Conservation (phyloP, 352 stramenopile genomes). For the Pythium rhizo-oryzae region DNA sequence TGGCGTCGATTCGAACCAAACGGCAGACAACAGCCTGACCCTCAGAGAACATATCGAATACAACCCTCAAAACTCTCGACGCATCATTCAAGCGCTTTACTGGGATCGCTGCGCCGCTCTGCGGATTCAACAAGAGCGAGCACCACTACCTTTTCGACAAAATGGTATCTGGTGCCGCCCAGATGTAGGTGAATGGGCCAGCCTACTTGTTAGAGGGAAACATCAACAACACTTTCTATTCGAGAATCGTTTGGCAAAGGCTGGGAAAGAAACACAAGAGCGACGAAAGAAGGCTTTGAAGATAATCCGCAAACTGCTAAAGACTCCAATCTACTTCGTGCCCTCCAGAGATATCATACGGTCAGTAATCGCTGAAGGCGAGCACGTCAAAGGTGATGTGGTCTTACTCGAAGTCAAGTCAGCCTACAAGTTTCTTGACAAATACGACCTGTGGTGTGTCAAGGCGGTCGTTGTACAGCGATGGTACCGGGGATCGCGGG, state of each 20-base stretch:
- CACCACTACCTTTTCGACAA: constrained; percentile 48
- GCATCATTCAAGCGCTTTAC: constrained; percentile 71
- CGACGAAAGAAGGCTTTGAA: constrained; percentile 49
- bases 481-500: constrained; percentile 59
- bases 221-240: constrained; percentile 74
- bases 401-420: constrained; percentile 74
- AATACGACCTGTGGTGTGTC: constrained; percentile 69
- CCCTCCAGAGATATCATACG: constrained; percentile 47
- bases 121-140: constrained; percentile 54
- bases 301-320: constrained; percentile 53
- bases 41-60: background rate
- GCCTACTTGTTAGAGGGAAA: constrained; percentile 58
- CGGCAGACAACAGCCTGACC: background rate
- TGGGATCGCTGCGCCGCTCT: constrained; percentile 82
- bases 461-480: constrained; percentile 51
- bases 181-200: constrained; percentile 74
- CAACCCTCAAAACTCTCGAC: constrained; percentile 3
- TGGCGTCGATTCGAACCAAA: constrained; percentile 5
- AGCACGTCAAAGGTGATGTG: constrained; percentile 64
- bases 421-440: constrained; percentile 50
- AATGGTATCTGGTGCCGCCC: constrained; percentile 69
- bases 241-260: constrained; percentile 52
- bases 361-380: constrained; percentile 53
- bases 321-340: constrained; percentile 63
- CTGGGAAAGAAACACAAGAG: constrained; percentile 58